phyloP scores from a whole-genome alignment of 1,284 basidiomycete species.

The Wallemia mellicola region DNA sequence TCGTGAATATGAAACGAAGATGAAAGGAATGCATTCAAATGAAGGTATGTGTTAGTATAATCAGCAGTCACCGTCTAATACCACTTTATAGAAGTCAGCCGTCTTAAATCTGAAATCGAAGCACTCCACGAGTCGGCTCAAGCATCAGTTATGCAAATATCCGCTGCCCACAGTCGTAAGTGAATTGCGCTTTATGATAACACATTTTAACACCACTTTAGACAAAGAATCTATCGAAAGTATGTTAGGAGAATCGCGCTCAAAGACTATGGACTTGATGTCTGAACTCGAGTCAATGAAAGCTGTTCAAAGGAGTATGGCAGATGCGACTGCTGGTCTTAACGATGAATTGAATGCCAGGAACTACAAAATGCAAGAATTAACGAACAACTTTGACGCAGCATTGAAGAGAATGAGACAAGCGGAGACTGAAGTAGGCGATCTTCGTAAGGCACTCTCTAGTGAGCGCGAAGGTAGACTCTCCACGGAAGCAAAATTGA shows the following conservation, averaged over 20 bases:
- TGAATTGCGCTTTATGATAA: neutral
- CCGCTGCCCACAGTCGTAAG: neutral
- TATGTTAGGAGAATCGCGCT: neutral
- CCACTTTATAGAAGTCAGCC: neutral
- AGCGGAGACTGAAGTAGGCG: neutral
- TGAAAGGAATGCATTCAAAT: neutral
- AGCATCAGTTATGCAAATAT: neutral
- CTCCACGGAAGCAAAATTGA: neutral
- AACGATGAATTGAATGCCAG: neutral
- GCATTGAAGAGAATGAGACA: neutral
- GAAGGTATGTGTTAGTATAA: neutral
- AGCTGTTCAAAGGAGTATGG: neutral
- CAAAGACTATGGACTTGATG: neutral
- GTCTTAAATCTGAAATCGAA: neutral
- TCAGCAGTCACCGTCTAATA: neutral
- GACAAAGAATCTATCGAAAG: neutral
- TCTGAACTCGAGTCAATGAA: neutral
- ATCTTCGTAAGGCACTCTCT: neutral
- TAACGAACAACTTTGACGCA: neutral
- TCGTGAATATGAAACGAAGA: neutral
- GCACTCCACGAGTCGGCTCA: neutral
- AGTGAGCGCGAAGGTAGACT: neutral
- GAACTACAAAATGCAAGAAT: neutral
- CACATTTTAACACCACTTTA: neutral
- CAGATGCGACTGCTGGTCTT: neutral